These are phyloP conservation scores for Acorus gramineus DNA, from an alignment of 106 monocot genomes.

Conservation along the genomic window DNA sequence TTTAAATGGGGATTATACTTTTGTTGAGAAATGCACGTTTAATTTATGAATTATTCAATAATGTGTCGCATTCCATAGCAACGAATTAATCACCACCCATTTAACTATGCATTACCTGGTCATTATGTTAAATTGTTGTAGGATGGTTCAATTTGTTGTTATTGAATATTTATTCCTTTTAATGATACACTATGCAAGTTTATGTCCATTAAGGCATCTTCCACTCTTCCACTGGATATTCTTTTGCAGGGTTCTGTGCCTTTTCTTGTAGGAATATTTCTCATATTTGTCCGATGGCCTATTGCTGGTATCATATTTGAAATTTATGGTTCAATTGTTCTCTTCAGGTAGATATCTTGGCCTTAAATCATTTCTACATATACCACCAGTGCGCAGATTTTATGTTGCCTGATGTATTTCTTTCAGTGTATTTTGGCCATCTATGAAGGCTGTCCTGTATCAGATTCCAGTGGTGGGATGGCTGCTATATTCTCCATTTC, in stretches of 20 bases:
- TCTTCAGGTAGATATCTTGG: constrained; percentile 53
- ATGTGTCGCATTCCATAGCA: too few species aligned
- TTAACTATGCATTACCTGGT: too few species aligned
- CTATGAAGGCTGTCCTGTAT: constrained; percentile 45
- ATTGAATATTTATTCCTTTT: too few species aligned
- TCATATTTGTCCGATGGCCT: constrained; percentile 81
- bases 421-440: constrained; percentile 59
- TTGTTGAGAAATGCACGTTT: too few species aligned
- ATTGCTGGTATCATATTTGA: constrained; percentile 70
- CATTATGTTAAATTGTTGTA: too few species aligned
- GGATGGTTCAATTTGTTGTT: too few species aligned
- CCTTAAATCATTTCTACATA: not conserved
- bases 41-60: too few species aligned
- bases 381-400: too few species aligned
- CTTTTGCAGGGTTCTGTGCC: constrained; percentile 61
- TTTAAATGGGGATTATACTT: too few species aligned
- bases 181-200: not conserved
- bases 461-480: constrained; percentile 72
- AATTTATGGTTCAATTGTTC: constrained; percentile 56
- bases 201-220: constrained; percentile 1
- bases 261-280: constrained; percentile 66
- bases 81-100: too few species aligned
- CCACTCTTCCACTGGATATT: not conserved
- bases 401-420: not conserved
- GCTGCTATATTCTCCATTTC: constrained; percentile 51